Evolutionary conservation across 192 early-diverging fungal species (phyloP).

Genomic region (Geranomyces variabilis): DNA sequence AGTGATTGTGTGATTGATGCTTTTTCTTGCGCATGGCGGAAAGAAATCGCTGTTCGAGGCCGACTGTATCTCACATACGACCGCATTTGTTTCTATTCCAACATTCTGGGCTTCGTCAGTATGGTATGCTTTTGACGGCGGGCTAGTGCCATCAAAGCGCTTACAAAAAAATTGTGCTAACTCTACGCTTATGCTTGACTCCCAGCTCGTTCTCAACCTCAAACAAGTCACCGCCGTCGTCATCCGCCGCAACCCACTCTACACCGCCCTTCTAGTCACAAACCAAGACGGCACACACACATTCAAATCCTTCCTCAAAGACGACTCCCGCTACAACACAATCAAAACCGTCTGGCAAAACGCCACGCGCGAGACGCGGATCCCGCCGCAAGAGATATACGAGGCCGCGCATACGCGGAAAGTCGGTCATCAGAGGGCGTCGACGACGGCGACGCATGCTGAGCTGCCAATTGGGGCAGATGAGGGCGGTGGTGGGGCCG

Average conservation of each 20-base stretch:
- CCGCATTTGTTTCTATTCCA: conserved; percentile 66
- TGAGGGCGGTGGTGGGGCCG: no score
- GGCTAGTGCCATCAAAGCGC: no score
- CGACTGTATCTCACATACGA: conserved; percentile 62
- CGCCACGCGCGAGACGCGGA: conserved; percentile 22
- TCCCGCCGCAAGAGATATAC: conserved; percentile 43
- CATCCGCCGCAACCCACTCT: conserved; percentile 29
- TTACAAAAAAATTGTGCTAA: no score
- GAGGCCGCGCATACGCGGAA: conserved; percentile 14
- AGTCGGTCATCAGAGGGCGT: neutral
- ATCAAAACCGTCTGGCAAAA: conserved; percentile 42
- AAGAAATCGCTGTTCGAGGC: conserved; percentile 53
- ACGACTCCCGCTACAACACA: conserved; percentile 30
- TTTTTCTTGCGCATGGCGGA: conserved; percentile 43
- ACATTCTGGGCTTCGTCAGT: conserved; percentile 63
- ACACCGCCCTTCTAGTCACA: conserved; percentile 39
- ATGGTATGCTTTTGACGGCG: conserved; percentile 42
- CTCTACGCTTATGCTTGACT: no score
- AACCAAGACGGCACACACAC: conserved; percentile 29
- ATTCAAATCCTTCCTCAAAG: conserved; percentile 49
- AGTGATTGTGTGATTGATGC: conserved; percentile 46
- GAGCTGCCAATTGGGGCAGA: neutral
- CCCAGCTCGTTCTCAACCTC: conserved; percentile 42
- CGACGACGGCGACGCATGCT: neutral
- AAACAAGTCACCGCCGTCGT: conserved; percentile 48